phyloP scores from a whole-genome alignment of 805 yeast species.

The Wickerhamomyces queroliae region DNA sequence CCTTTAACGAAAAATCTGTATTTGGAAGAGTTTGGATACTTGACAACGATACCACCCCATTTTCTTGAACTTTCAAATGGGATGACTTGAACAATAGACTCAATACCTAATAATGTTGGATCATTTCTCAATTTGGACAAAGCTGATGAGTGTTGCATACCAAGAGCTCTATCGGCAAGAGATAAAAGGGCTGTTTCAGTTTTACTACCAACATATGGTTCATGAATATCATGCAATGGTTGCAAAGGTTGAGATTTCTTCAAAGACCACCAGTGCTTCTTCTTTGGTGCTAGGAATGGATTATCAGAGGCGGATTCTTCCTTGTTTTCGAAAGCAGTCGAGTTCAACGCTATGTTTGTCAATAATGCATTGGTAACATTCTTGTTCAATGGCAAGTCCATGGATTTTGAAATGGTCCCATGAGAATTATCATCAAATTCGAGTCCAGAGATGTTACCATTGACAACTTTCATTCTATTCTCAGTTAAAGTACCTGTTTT shows the following conservation, averaged over 20 bases:
- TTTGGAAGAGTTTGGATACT: conserved; percentile 29
- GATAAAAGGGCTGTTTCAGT: conserved; percentile 87
- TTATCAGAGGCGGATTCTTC: conserved; percentile 19
- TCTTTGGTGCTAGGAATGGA: conserved; percentile 21
- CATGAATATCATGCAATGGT: conserved; percentile 23
- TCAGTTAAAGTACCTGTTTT: conserved; percentile 97
- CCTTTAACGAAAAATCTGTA: conserved; percentile 78
- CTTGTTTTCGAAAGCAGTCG: conserved; percentile 85
- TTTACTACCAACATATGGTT: conserved; percentile 82
- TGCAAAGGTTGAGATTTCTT: conserved; percentile 7
- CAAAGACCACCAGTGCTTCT: conserved; percentile 14
- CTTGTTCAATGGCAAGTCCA: conserved; percentile 8
- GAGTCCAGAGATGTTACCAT: conserved; percentile 59
- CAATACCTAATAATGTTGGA: conserved; percentile 23
- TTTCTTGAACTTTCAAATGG: conserved; percentile 92
- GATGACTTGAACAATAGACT: conserved; percentile 56
- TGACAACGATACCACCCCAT: conserved; percentile 82
- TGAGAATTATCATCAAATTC: conserved; percentile 44
- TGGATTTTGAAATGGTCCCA: conserved; percentile 10
- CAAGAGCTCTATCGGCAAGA: conserved; percentile 55
- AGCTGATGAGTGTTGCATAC: conserved; percentile 32
- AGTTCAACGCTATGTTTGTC: conserved; percentile 68
- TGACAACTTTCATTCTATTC: conserved; percentile 86
- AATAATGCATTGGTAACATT: conserved; percentile 22
- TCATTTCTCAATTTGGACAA: conserved; percentile 43